Conservation (phyloP, 2,329 filamentous ascomycete species). For the Fusarium beomiforme region DNA sequence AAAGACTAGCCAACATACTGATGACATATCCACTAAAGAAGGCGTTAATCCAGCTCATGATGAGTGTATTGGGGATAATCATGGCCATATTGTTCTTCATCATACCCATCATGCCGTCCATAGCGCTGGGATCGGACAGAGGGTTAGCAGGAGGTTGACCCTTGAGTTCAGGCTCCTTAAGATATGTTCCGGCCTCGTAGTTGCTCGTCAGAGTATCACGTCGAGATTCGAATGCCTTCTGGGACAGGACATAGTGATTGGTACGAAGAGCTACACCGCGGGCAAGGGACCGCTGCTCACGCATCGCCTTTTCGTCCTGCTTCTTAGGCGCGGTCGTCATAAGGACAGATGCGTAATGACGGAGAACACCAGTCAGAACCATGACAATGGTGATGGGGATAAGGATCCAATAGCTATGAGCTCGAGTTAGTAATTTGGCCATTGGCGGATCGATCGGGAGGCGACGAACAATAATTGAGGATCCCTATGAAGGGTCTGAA, state of each 20-base stretch:
- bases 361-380: slow-evolving; percentile 94
- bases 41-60: slow-evolving; percentile 99
- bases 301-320: slow-evolving; percentile 76
- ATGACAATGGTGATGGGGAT: slow-evolving; percentile 98
- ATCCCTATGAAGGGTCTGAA: slow-evolving; percentile 98
- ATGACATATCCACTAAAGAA: slow-evolving; percentile 99
- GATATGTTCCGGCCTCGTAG: slow-evolving; percentile 85
- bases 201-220: slow-evolving; percentile 83
- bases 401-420: slow-evolving; percentile 93
- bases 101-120: slow-evolving; percentile 99
- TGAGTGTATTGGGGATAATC: slow-evolving; percentile 98
- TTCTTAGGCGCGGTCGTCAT: slow-evolving; percentile 88
- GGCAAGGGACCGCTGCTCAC: slow-evolving; percentile 86
- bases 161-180: slow-evolving; percentile 87
- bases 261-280: slow-evolving; percentile 85
- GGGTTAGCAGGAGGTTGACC: slow-evolving; percentile 93
- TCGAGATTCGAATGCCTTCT: slow-evolving; percentile 78
- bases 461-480: slow-evolving; percentile 89
- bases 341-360: slow-evolving; percentile 95
- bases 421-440: slow-evolving; percentile 30
- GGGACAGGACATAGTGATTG: slow-evolving; percentile 84
- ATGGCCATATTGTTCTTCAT: slow-evolving; percentile 99
- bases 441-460: background rate
- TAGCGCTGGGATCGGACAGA: slow-evolving; percentile 92
- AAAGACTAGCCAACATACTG: slow-evolving; percentile 63